Evolutionary conservation across 2,329 filamentous ascomycete genomes (phyloP), one percentile per base, ranked within the genome.

Genomic region (Talaromyces sp.): DNA sequence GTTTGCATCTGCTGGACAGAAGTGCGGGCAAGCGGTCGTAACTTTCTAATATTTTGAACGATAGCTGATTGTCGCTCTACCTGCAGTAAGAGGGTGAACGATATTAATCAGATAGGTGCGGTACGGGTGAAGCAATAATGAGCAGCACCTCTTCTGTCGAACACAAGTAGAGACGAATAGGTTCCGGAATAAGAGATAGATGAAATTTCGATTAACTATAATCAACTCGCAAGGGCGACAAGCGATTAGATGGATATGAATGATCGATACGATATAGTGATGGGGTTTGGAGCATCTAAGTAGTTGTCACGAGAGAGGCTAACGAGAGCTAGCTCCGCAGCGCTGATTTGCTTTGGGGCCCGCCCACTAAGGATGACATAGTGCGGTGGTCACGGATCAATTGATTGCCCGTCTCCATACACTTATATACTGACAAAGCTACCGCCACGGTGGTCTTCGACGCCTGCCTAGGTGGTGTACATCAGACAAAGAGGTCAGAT

Each of bases 281-380:
- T 56, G 52, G 24, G n/a, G 33, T 60, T n/a, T 37, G 45, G 35
- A 31, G 33, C 37, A 50, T 33, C 48, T n/a, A 54, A 54, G 52
- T 56, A 39, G 27, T 31, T 47, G 58, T 60, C 58, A 50, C 33
- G 59, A 52, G 27, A 48, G 22, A 59, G 57, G 16, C n/a, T 41
- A 27, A 31, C 22, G 6, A 27, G 27, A 56, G 52, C 52, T 56
- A 56, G 52, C 52, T 56, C 52, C 33, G 52, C 52, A 56, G n/a
- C n/a, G 31, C 50, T 56, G 50, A 22, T 56, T 56, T 56, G 50
- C 31, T 19, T 24, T 50, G 59, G n/a, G 41, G 37, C 39, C 24
- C 24, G 41, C 35, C 60, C 47, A 50, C 33, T 35, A 35, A 24
- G 22, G 43, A 64, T 64, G 62, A 64, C 62, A 64, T 64, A 64